phyloP scores from a whole-genome alignment of 768 basidiomycete genomes.

The Russula vinacea region DNA sequence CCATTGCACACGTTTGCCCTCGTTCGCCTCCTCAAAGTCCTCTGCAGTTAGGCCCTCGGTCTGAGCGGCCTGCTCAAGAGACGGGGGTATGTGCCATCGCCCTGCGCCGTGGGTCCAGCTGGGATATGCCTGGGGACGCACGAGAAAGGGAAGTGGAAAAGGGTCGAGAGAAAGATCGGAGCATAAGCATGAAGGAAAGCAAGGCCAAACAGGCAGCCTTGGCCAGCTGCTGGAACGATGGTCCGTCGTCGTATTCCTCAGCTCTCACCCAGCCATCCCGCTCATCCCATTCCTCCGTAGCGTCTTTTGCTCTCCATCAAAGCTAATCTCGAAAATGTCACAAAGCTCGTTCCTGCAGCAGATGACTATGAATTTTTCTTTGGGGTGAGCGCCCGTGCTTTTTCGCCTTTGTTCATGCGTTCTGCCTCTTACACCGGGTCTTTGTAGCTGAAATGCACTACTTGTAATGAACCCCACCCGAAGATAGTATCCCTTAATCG shows the following conservation, averaged over 20 bases:
- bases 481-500: conserved; percentile 73
- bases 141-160: conserved; percentile 34
- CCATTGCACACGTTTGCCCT: conserved; percentile 16
- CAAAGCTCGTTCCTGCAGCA: conserved; percentile 59
- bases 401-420: background rate
- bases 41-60: conserved; percentile 31
- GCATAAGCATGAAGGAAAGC: conserved; percentile 19
- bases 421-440: conserved; percentile 6
- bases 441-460: conserved; percentile 69
- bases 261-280: background rate
- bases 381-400: conserved; percentile 43
- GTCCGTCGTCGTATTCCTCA: conserved; percentile 8
- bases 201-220: conserved; percentile 26
- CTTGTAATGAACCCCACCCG: conserved; percentile 73
- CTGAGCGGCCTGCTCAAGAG: conserved; percentile 17
- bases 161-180: conserved; percentile 25
- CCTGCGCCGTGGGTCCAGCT: conserved; percentile 1
- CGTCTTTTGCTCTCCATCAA: conserved; percentile 64
- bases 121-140: conserved; percentile 20
- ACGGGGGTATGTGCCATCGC: conserved; percentile 14
- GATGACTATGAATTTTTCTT: conserved; percentile 80
- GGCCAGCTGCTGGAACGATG: background rate
- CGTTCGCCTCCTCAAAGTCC: conserved; percentile 6
- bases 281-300: conserved; percentile 37
- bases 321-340: conserved; percentile 79